These are phyloP conservation scores for Trichoderma atrobrunneum DNA, from an alignment of 2,329 filamentous ascomycete species.

Conservation along the genomic window DNA sequence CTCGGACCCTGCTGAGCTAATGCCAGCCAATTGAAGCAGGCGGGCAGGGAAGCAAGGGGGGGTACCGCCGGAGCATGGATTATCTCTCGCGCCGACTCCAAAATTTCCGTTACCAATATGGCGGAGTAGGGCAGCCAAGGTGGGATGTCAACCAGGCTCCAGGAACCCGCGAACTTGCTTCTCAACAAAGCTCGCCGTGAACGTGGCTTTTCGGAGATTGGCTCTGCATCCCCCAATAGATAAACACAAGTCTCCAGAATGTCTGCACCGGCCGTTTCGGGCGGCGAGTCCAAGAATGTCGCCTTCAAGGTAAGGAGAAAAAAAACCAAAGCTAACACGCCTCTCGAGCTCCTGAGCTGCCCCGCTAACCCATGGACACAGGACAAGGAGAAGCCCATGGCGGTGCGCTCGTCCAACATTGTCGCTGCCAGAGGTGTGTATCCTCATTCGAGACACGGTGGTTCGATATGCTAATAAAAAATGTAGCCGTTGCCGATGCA, in stretches of 20 bases:
- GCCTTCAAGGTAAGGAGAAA: conserved; percentile 53
- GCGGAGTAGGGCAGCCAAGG: conserved; percentile 40
- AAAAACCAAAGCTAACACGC: conserved; percentile 26
- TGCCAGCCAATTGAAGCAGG: conserved; percentile 22
- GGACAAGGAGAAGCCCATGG: conserved; percentile 98
- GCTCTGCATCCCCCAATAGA: conserved; percentile 1
- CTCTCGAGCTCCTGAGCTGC: conserved; percentile 35
- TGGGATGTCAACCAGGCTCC: conserved; percentile 38
- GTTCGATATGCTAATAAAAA: neutral
- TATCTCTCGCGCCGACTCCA: conserved; percentile 40
- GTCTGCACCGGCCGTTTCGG: conserved; percentile 42
- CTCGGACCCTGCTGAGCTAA: conserved; percentile 26
- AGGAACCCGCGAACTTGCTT: conserved; percentile 31
- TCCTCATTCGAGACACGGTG: neutral
- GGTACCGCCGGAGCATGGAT: conserved; percentile 37
- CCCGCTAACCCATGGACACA: conserved; percentile 40
- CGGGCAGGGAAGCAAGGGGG: conserved; percentile 14
- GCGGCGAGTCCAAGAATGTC: conserved; percentile 47
- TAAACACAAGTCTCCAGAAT: conserved; percentile 43
- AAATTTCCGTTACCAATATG: conserved; percentile 37
- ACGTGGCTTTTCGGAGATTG: conserved; percentile 29
- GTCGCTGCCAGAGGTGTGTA: conserved; percentile 84
- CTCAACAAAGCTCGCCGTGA: conserved; percentile 31
- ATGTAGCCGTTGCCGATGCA: conserved; percentile 86
- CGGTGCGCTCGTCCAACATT: conserved; percentile 94